These are phyloP conservation scores for Rhynchospora breviuscula DNA, from an alignment of 176 grass and related monocot species.

Conservation along the genomic window DNA sequence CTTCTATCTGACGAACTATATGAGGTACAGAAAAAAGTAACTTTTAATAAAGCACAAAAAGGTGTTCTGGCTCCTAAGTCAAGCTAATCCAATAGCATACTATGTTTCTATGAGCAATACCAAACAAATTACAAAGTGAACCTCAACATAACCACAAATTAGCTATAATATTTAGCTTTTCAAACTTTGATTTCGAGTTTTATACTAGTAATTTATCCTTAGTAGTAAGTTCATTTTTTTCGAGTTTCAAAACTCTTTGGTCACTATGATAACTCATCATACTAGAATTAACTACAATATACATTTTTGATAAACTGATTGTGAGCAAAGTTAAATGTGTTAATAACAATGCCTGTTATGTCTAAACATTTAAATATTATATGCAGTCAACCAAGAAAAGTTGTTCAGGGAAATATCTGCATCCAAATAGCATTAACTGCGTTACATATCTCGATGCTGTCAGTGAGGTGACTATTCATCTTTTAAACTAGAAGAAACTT, in stretches of 20 bases:
- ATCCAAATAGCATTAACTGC: constrained; percentile 33
- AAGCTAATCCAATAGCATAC: too few species aligned
- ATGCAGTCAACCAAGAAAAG: constrained; percentile 28
- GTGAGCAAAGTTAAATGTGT: neutral
- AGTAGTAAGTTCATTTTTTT: too few species aligned
- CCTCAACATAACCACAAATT: too few species aligned
- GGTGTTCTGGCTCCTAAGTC: too few species aligned
- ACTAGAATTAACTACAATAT: neutral
- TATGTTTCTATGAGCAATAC: too few species aligned
- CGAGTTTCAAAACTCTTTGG: too few species aligned
- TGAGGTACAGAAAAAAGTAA: constrained; percentile 23
- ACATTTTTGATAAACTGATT: neutral
- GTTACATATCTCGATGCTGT: constrained; percentile 31
- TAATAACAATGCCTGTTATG: neutral
- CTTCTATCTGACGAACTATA: constrained; percentile 79
- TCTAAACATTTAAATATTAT: neutral
- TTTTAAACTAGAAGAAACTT: neutral
- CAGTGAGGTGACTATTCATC: constrained; percentile 4
- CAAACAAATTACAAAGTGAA: too few species aligned
- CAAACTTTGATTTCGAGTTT: too few species aligned
- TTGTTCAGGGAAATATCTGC: constrained; percentile 35
- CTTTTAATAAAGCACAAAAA: too few species aligned
- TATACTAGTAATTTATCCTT: too few species aligned
- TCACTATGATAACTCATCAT: too few species aligned
- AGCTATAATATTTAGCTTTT: too few species aligned